Evolutionary conservation across 495 filamentous ascomycete genomes (phyloP).

Genomic region (Aspergillus saccharolyticus): DNA sequence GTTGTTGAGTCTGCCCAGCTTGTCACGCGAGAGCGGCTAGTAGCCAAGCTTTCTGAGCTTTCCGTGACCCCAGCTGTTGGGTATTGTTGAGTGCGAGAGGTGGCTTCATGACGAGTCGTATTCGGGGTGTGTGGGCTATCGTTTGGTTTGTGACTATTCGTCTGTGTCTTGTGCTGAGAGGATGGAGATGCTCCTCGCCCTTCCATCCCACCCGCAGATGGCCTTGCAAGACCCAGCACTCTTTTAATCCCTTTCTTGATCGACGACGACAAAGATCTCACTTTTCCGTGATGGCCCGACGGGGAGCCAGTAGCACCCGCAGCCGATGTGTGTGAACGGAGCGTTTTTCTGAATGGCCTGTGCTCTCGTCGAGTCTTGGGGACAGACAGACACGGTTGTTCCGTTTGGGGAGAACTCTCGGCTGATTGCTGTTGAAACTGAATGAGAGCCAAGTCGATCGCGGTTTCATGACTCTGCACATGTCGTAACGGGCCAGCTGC

Average conservation of each 20-base stretch:
- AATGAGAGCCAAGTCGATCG: slow-evolving; percentile 43
- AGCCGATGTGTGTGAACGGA: slow-evolving; percentile 46
- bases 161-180: slow-evolving; percentile 34
- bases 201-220: slow-evolving; percentile 35
- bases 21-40: slow-evolving; percentile 63
- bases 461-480: slow-evolving; percentile 40
- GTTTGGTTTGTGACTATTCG: background rate
- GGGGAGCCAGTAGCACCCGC: slow-evolving; percentile 26
- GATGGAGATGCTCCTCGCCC: slow-evolving; percentile 48
- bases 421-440: slow-evolving; percentile 40
- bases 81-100: slow-evolving; percentile 29
- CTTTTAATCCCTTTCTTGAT: slow-evolving; percentile 58
- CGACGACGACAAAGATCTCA: slow-evolving; percentile 55
- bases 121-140: background rate
- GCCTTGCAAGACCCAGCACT: slow-evolving; percentile 50
- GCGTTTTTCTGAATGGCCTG: slow-evolving; percentile 55
- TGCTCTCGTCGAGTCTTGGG: slow-evolving; percentile 41
- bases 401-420: slow-evolving; percentile 29
- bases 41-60: slow-evolving; percentile 45
- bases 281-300: slow-evolving; percentile 40
- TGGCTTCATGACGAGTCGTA: slow-evolving; percentile 30
- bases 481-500: slow-evolving; percentile 22
- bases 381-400: slow-evolving; percentile 46
- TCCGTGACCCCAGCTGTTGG: slow-evolving; percentile 19
- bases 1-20: slow-evolving; percentile 68